Base-by-base conservation (phyloP, 2,329 filamentous ascomycete genomes). In the Diaporthe ilicicola region DNA sequence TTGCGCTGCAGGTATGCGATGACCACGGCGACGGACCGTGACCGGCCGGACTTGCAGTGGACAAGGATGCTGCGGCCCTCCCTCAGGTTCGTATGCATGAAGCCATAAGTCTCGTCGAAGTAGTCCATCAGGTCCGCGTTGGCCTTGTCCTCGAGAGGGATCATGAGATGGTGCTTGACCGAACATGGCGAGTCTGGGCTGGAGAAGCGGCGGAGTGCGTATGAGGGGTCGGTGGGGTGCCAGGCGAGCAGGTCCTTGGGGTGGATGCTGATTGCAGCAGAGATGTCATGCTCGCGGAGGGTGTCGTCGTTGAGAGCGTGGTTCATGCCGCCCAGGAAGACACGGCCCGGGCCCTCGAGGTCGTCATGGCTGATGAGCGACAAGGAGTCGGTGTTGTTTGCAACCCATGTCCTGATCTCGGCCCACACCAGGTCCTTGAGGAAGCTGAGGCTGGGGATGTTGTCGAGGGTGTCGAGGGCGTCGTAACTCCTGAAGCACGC, bases 401-500 rank as follows among this genome's bases (percentile, higher is more conserved):
- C 66, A 5, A 68, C 66, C 66, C 66, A 68, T 32, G 53, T 42
- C n/a, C 66, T 24, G 54, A 68, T 68, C 44, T 61, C 66, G 2
- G 44, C 44, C 66, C 66, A 68, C 8, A 68, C 32, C 15, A 68
- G 19, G 17, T 68, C 54, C 32, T 68, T 68, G 5, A 68, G 53
- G 12, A 68, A 68, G 53, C 42, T 32, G 10, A 68, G 53, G n/a
- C 32, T 24, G 8, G 66, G 44, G 32, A 27, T n/a, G n/a, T 10
- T 37, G 24, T 68, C 53, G 10, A 68, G 66, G 13, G 29, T 50
- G 53, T 42, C 34, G 66, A 68, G 66, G 29, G 66, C 42, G 10
- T 68, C 66, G 44, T 68, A 68, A 27, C 66, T 68, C 42, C 48
- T 50, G 66, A 68, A 56, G 66, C 66, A 59, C 10, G 66, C 59